Conservation (phyloP, 768 basidiomycete species). For the Tricholomella constricta region DNA sequence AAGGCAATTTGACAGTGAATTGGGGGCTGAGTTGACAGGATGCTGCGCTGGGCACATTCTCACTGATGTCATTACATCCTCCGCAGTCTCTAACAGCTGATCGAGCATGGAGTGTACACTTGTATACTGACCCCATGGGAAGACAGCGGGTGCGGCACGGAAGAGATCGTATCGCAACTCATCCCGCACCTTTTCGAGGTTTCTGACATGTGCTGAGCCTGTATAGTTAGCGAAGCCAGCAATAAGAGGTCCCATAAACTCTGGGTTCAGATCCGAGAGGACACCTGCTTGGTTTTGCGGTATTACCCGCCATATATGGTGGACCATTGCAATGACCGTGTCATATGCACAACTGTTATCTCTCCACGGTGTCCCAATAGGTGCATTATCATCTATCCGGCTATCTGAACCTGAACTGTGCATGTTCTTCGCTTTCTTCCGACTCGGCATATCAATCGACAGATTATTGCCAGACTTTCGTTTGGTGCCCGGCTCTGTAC, state of each 20-base stretch:
- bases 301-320: conserved; percentile 18
- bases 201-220: background rate
- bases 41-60: background rate
- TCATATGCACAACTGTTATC: conserved; percentile 36
- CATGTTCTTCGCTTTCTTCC: background rate
- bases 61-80: background rate
- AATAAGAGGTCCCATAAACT: background rate
- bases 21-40: background rate
- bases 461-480: background rate
- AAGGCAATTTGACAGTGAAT: background rate
- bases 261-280: background rate
- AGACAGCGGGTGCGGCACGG: background rate
- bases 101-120: conserved; percentile 4
- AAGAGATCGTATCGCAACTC: background rate
- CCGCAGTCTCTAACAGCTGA: background rate
- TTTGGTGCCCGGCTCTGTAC: background rate
- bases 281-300: background rate
- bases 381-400: background rate
- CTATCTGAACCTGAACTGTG: background rate
- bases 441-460: background rate
- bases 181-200: conserved; percentile 4
- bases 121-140: conserved; percentile 1
- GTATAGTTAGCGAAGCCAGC: background rate
- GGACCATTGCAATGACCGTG: conserved; percentile 23
- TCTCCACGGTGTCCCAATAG: conserved; percentile 19